phyloP scores from a whole-genome alignment of 2,329 filamentous ascomycete genomes.

The Fusarium subglutinans region DNA sequence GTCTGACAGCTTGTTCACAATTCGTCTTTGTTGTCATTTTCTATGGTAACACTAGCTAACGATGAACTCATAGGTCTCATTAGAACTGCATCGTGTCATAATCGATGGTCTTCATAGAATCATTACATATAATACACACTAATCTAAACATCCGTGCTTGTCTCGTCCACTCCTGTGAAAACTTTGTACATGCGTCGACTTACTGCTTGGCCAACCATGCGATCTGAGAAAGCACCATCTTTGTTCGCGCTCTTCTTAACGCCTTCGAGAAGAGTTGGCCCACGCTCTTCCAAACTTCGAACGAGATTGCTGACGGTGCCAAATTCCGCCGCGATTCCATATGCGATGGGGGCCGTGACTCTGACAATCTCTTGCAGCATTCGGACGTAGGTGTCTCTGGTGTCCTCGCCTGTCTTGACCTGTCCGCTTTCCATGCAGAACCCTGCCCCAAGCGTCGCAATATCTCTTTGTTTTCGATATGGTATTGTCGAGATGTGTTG shows the following conservation, averaged over 20 bases:
- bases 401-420: conserved; percentile 73
- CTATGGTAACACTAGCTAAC: conserved; percentile 35
- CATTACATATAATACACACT: conserved; percentile 16
- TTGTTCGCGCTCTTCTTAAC: conserved; percentile 66
- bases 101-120: conserved; percentile 1
- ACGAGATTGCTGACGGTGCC: conserved; percentile 66
- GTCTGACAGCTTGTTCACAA: conserved; percentile 65
- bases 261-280: conserved; percentile 69
- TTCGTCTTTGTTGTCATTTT: conserved; percentile 37
- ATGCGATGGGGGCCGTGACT: conserved; percentile 76
- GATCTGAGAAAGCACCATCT: conserved; percentile 65
- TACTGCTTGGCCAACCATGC: conserved; percentile 64
- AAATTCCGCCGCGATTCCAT: conserved; percentile 72
- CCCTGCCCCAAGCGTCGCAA: conserved; percentile 61
- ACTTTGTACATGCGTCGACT: conserved; percentile 68
- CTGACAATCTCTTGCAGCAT: conserved; percentile 81
- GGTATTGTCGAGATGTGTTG: conserved; percentile 82
- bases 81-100: conserved; percentile 1
- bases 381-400: conserved; percentile 73
- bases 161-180: conserved; percentile 66
- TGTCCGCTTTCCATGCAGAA: conserved; percentile 86
- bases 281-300: conserved; percentile 64
- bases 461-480: conserved; percentile 68
- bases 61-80: conserved; percentile 24
- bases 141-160: conserved; percentile 60